Evolutionary conservation across 345 rosid species (phyloP), one percentile per base, ranked within the genome.

Genomic region (Rhodamnia rubescens): DNA sequence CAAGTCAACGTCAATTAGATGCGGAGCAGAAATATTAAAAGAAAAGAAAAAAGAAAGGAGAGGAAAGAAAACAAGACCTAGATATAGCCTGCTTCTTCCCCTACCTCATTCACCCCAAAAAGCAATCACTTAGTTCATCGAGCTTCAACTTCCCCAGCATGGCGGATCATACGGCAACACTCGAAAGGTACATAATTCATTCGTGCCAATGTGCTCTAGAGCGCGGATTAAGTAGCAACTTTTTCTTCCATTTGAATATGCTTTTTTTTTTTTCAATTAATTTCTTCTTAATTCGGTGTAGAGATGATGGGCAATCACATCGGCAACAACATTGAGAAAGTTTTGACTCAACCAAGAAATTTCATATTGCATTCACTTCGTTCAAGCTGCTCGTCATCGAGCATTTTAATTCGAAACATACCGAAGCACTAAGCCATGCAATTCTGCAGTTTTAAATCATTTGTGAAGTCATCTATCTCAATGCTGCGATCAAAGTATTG

Each of bases 381-480:
- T 32, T 69, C 13, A 69, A 32, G 5, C 18, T 69, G 1, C 13
- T 69, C 47, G 2, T 69, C 9, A 69, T 69, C 6, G 21, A 1
- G 7, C 2, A 32, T 32, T 69, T 69, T 44, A 32, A 32, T 69
- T 69, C 24, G 11, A 12, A 69, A 1, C 6, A 9, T 69, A 69
- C 3, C 1, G 7, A 18, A 24, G 0, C 2, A 0, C 10, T 64
- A 2, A 64, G 42, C 13, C 0, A 32, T 0, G 36, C 1, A 8
- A 0, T 29, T 64, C 5, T 64, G 22, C 42, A 64, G 15, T 64
- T 18, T 32, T 64, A 32, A 7, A 32, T 16, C 47, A 32, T 64
- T 10, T 64, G 12, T 0, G 40, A 64, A 64, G 7, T 18, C 13
- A 64, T 64, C 7, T 64, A 64, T 64, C 12, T 64, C 24, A 18